Conservation (phyloP, 768 basidiomycete genomes). For the Clathrus columnatus region DNA sequence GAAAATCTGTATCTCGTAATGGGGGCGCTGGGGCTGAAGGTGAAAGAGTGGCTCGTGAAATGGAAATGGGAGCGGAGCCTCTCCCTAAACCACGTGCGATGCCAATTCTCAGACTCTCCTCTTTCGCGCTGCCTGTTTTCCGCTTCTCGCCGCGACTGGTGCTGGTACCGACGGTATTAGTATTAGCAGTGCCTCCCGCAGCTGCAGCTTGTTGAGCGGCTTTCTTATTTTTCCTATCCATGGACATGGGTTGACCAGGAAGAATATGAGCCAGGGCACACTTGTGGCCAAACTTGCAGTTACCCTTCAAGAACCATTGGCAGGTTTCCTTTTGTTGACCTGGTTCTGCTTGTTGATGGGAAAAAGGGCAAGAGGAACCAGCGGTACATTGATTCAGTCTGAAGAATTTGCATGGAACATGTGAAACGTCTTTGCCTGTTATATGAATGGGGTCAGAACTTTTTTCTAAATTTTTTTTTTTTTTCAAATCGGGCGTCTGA, state of each 20-base stretch:
- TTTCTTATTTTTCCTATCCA: conserved; percentile 98
- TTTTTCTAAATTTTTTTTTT: background rate
- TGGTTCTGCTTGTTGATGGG: conserved; percentile 64
- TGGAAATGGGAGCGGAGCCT: conserved; percentile 40
- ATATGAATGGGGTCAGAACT: conserved; percentile 2
- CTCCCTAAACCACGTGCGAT: conserved; percentile 5
- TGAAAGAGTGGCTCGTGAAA: conserved; percentile 63
- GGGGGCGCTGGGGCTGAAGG: conserved; percentile 76
- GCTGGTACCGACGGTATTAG: conserved; percentile 22
- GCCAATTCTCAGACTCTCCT: conserved; percentile 8
- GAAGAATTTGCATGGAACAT: conserved; percentile 98
- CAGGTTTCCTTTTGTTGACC: conserved; percentile 75
- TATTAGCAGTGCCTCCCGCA: conserved; percentile 17
- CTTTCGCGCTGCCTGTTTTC: conserved; percentile 23
- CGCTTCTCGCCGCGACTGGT: conserved; percentile 25
- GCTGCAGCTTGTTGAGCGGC: conserved; percentile 60
- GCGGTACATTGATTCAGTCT: conserved; percentile 91
- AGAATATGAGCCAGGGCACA: conserved; percentile 92
- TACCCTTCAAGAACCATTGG: conserved; percentile 91
- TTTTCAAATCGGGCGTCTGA: conserved; percentile 2
- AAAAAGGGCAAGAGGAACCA: conserved; percentile 92
- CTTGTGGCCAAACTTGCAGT: conserved; percentile 71
- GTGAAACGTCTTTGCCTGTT: conserved; percentile 81
- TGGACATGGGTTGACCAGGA: conserved; percentile 88
- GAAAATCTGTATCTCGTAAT: conserved; percentile 66